A percentile compares a stretch with the other conserved stretches of the same genome.
phyloP scores from a whole-genome alignment of 2,329 filamentous ascomycete genomes.

The Fusarium sublunatum region DNA sequence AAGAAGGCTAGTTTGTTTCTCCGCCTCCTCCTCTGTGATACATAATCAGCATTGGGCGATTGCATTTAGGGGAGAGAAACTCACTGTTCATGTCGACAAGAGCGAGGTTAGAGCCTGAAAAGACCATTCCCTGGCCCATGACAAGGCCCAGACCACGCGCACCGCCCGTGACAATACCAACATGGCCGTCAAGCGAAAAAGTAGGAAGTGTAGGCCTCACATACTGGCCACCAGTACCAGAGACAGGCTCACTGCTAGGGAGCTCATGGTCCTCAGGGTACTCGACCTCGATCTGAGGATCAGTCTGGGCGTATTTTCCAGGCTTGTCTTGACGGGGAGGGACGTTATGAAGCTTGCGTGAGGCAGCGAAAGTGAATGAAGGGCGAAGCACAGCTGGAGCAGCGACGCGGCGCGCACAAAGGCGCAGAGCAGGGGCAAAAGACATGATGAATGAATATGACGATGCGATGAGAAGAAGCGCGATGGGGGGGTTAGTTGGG shows the following conservation, averaged over 20 bases:
- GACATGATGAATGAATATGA: constrained; percentile 26
- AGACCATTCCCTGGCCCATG: constrained; percentile 91
- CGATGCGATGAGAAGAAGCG: background rate
- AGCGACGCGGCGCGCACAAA: constrained; percentile 44
- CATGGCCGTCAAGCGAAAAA: constrained; percentile 87
- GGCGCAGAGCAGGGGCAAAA: constrained; percentile 47
- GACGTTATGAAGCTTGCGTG: constrained; percentile 50
- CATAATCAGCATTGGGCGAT: constrained; percentile 23
- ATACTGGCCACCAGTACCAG: constrained; percentile 81
- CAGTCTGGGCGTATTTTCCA: constrained; percentile 81
- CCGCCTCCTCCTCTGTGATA: constrained; percentile 79
- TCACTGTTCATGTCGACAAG: constrained; percentile 93
- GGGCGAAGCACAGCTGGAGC: constrained; percentile 39
- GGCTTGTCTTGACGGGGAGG: constrained; percentile 56
- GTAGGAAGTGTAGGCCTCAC: constrained; percentile 86
- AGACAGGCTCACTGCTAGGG: constrained; percentile 75
- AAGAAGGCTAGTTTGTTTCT: constrained; percentile 78
- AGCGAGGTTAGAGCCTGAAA: constrained; percentile 87
- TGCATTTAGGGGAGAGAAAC: constrained; percentile 47
- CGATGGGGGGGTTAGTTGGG: background rate
- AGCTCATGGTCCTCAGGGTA: constrained; percentile 81
- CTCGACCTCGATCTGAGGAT: constrained; percentile 80
- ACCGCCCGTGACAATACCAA: constrained; percentile 89
- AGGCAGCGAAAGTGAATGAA: constrained; percentile 38
- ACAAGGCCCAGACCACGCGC: constrained; percentile 89